These are phyloP conservation scores for Mycena olivaceomarginata DNA, from an alignment of 768 basidiomycete genomes.

Conservation along the genomic window DNA sequence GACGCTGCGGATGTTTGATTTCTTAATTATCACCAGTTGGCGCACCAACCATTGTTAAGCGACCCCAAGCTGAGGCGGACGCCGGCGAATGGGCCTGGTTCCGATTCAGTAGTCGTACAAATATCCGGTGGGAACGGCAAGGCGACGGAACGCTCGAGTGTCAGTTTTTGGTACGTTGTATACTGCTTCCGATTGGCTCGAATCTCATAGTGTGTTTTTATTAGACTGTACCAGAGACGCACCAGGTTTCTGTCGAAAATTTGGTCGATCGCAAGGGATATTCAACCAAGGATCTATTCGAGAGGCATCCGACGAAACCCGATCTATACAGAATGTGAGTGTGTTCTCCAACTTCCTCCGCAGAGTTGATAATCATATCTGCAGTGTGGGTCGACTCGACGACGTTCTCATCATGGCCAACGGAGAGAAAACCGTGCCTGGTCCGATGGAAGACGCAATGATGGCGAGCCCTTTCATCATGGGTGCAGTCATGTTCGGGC, in stretches of 20 bases:
- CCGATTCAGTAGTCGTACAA: slow-evolving; percentile 48
- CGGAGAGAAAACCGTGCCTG: slow-evolving; percentile 25
- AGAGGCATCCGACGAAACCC: neutral
- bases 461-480: slow-evolving; percentile 18
- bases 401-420: slow-evolving; percentile 26
- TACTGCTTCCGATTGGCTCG: neutral
- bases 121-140: slow-evolving; percentile 58
- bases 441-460: slow-evolving; percentile 30
- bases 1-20: neutral
- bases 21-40: neutral
- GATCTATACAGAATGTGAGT: slow-evolving; percentile 6
- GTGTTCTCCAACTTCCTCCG: neutral
- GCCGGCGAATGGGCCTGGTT: slow-evolving; percentile 56
- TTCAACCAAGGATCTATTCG: slow-evolving; percentile 53
- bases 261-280: neutral
- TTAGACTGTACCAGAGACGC: neutral
- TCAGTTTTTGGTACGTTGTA: neutral
- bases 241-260: neutral
- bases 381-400: slow-evolving; percentile 13
- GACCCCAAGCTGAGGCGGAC: slow-evolving; percentile 40
- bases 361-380: neutral
- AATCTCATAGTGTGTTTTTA: neutral
- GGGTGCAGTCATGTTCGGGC: slow-evolving; percentile 28
- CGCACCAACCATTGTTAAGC: slow-evolving; percentile 21
- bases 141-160: slow-evolving; percentile 60